phyloP scores from a whole-genome alignment of 306 rosid genomes.

The Carpinus fangiana region DNA sequence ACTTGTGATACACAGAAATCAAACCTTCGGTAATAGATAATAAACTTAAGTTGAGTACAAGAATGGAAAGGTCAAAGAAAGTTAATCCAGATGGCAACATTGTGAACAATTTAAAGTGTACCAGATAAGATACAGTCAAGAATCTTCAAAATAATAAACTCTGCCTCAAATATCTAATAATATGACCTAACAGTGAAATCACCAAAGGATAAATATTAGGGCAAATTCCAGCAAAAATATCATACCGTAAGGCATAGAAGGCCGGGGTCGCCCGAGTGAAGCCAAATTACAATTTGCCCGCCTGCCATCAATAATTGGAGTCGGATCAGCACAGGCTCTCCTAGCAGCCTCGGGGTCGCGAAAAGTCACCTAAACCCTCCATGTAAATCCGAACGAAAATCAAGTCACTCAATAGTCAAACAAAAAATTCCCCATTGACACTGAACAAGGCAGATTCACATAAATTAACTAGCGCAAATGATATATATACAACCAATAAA shows the following conservation, averaged over 20 bases:
- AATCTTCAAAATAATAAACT: neutral
- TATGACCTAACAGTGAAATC: neutral
- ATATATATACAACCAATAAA: neutral
- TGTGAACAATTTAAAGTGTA: neutral
- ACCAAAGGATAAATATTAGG: neutral
- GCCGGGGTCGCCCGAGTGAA: conserved; percentile 85
- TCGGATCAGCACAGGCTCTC: conserved; percentile 88
- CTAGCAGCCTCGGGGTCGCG: conserved; percentile 93
- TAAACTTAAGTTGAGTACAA: neutral
- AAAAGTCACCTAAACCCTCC: conserved; percentile 99
- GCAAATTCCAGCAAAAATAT: neutral
- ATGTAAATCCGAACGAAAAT: conserved; percentile 59
- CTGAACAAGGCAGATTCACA: neutral
- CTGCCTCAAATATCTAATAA: neutral
- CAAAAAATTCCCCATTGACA: conserved; percentile 1
- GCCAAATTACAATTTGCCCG: conserved; percentile 95
- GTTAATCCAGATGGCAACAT: neutral
- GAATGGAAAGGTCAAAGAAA: neutral
- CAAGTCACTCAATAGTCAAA: conserved; percentile 57
- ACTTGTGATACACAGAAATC: neutral
- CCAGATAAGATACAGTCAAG: neutral
- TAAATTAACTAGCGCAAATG: neutral
- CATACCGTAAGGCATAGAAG: conserved; percentile 65
- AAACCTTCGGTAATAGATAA: neutral
- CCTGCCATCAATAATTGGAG: conserved; percentile 90